Percentiles rank a stretch among this genome's conserved stretches.
Conservation (phyloP, 2,329 filamentous ascomycete species). For the Ophiostoma novo-ulmi region DNA sequence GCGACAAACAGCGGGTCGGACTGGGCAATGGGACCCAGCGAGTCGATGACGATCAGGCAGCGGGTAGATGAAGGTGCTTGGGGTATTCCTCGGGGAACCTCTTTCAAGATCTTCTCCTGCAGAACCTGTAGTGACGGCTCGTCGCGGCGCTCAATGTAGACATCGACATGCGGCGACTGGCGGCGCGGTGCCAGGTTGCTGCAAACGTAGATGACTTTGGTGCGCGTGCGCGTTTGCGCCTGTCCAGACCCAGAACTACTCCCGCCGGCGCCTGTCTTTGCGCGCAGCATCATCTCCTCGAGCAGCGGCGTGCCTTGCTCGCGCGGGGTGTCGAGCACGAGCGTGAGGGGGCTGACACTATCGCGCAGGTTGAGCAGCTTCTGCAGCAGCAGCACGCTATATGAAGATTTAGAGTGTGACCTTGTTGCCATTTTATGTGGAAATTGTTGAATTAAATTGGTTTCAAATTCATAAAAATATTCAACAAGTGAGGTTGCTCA, state of each 20-base stretch:
- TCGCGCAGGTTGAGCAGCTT: slow-evolving; percentile 31
- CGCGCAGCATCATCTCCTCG: slow-evolving; percentile 67
- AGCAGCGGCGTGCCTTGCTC: slow-evolving; percentile 68
- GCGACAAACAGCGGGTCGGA: slow-evolving; percentile 54
- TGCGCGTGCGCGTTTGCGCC: neutral
- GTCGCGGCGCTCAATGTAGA: slow-evolving; percentile 59
- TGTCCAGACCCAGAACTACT: no score
- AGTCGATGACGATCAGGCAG: slow-evolving; percentile 73
- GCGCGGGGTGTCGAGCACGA: slow-evolving; percentile 79
- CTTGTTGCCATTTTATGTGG: slow-evolving; percentile 11
- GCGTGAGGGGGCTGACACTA: slow-evolving; percentile 73
- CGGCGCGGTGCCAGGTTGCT: slow-evolving; percentile 61
- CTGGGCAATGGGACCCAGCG: slow-evolving; percentile 62
- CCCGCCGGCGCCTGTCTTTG: slow-evolving; percentile 64
- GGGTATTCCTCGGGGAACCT: neutral
- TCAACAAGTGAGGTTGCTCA: neutral
- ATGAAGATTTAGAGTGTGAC: slow-evolving; percentile 29
- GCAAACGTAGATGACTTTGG: slow-evolving; percentile 62
- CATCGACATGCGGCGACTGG: slow-evolving; percentile 59
- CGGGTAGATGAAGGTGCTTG: neutral
- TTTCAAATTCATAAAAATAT: neutral
- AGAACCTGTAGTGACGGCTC: slow-evolving; percentile 55
- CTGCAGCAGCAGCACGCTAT: slow-evolving; percentile 31
- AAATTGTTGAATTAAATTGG: neutral
- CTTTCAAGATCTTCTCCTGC: slow-evolving; percentile 51